phyloP scores from a whole-genome alignment of 352 stramenopile species.

The Thalassiosira ordinaria region DNA sequence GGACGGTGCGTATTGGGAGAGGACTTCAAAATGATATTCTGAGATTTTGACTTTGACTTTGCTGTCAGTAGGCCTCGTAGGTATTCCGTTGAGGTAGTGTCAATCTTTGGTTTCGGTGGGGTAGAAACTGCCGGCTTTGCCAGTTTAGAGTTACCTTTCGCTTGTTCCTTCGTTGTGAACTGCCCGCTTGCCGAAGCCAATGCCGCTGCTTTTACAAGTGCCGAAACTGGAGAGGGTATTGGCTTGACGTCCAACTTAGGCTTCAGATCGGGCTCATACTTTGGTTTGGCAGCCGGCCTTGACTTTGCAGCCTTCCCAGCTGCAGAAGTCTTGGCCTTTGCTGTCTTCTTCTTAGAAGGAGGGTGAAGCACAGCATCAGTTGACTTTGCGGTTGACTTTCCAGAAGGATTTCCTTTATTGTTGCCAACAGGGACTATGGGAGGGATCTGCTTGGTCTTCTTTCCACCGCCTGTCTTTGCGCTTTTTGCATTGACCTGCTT shows the following conservation, averaged over 20 bases:
- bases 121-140: too few relatives aligned
- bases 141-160: too few relatives aligned
- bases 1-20: too few relatives aligned
- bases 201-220: background rate
- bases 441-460: too few relatives aligned
- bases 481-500: too few relatives aligned
- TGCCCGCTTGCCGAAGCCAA: background rate
- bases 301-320: background rate
- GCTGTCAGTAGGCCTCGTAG: constrained; percentile 5
- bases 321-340: background rate
- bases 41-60: background rate
- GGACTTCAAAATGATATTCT: background rate
- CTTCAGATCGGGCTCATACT: background rate
- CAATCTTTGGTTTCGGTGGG: constrained; percentile 4
- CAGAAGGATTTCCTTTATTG: too few relatives aligned
- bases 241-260: too few relatives aligned
- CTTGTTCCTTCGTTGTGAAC: too few relatives aligned
- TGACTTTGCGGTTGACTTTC: too few relatives aligned
- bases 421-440: too few relatives aligned
- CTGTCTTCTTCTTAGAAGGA: background rate
- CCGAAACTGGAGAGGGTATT: background rate
- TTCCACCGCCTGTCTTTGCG: too few relatives aligned
- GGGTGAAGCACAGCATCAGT: too few relatives aligned
- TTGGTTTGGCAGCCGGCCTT: background rate
- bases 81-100: constrained; percentile 17